phyloP scores from a whole-genome alignment of 306 rosid species.

The Neltuma alba region DNA sequence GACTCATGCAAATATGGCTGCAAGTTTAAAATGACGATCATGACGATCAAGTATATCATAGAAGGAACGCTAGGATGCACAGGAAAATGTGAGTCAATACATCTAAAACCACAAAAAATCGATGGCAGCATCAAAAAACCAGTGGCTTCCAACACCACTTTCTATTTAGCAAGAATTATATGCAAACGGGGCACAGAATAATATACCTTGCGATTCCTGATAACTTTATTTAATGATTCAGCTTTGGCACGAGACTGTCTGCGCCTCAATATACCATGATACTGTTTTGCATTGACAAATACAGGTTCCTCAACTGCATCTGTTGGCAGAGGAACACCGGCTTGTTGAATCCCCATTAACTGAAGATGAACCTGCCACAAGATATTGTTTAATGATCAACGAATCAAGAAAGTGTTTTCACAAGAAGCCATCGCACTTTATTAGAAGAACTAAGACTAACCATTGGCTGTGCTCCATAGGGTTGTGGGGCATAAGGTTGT shows the following conservation, averaged over 20 bases:
- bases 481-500: conserved; percentile 79
- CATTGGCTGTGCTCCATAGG: conserved; percentile 91
- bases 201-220: conserved; percentile 80
- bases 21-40: conserved; percentile 39
- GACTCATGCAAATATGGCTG: conserved; percentile 98
- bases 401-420: conserved; percentile 14
- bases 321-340: conserved; percentile 76
- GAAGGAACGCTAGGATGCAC: background rate
- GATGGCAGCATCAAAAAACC: conserved; percentile 26
- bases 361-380: conserved; percentile 81
- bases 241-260: conserved; percentile 87
- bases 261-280: conserved; percentile 75
- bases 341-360: conserved; percentile 85
- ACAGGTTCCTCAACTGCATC: conserved; percentile 84
- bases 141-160: conserved; percentile 42
- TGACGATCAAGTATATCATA: conserved; percentile 9
- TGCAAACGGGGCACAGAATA: background rate
- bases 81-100: conserved; percentile 27
- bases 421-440: conserved; percentile 2
- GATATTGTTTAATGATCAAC: conserved; percentile 26
- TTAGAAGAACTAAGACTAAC: conserved; percentile 44
- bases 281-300: conserved; percentile 80
- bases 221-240: conserved; percentile 75
- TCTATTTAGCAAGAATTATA: conserved; percentile 10
- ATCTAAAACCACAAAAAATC: background rate